A percentile compares a stretch with the other conserved stretches of the same genome.
Evolutionary conservation across 2,329 filamentous ascomycete genomes (phyloP).

Genomic region (Pseudohalonectria lignicola): DNA sequence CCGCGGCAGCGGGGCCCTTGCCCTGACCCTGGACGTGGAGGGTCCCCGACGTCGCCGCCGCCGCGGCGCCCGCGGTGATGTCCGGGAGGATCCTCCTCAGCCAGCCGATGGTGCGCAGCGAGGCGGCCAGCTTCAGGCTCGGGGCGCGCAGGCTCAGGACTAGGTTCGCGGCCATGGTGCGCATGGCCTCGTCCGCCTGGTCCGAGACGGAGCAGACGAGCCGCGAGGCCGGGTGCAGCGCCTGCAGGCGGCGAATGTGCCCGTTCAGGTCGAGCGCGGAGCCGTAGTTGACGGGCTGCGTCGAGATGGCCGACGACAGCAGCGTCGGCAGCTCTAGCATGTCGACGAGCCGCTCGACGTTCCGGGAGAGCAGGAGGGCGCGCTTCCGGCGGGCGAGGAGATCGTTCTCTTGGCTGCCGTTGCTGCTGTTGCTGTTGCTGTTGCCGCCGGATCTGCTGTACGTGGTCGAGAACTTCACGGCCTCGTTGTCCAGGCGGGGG

Average conservation of each 20-base stretch:
- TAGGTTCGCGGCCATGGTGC: constrained; percentile 76
- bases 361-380: constrained; percentile 71
- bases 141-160: constrained; percentile 67
- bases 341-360: constrained; percentile 81
- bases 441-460: constrained; percentile 68
- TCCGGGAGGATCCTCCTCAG: constrained; percentile 79
- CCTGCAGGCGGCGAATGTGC: constrained; percentile 81
- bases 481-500: constrained; percentile 67
- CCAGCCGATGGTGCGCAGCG: constrained; percentile 86
- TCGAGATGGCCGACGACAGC: constrained; percentile 66
- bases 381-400: constrained; percentile 65
- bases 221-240: constrained; percentile 68
- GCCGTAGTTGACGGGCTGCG: constrained; percentile 63
- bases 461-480: constrained; percentile 68
- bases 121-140: constrained; percentile 75
- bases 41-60: constrained; percentile 6
- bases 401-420: constrained; percentile 55
- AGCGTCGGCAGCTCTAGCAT: constrained; percentile 83
- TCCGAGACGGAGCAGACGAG: constrained; percentile 61
- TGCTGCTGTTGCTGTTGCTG: constrained; percentile 56
- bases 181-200: constrained; percentile 81
- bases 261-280: constrained; percentile 83
- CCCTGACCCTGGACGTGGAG: constrained; percentile 3
- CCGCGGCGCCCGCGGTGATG: constrained; percentile 35
- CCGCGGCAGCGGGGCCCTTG: constrained; percentile 16